Conservation (phyloP, 2,329 filamentous ascomycete species). For the Fusarium clavum region DNA sequence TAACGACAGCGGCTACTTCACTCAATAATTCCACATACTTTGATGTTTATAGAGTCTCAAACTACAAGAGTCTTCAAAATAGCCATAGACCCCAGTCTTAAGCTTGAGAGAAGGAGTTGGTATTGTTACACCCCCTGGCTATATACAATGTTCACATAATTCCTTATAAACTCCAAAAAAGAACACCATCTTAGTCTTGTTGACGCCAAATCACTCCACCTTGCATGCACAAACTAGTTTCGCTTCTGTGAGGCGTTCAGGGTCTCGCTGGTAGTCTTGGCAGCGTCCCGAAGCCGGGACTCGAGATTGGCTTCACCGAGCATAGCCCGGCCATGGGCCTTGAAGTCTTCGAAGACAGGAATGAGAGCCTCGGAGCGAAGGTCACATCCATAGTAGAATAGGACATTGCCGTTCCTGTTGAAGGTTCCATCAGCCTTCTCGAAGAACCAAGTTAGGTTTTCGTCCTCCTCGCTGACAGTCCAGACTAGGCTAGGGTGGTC, state of each 20-base stretch:
- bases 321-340: conserved; percentile 84
- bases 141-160: not conserved
- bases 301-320: conserved; percentile 91
- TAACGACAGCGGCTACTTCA: not conserved
- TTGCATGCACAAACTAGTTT: conserved; percentile 26
- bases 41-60: not conserved
- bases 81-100: not conserved
- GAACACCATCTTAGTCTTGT: not conserved
- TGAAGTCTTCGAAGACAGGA: conserved; percentile 74
- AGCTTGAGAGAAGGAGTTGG: not conserved
- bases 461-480: conserved; percentile 96
- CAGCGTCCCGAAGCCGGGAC: conserved; percentile 82
- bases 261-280: conserved; percentile 72
- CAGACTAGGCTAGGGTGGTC: conserved; percentile 91
- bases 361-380: conserved; percentile 80
- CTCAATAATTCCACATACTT: not conserved
- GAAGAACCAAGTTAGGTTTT: conserved; percentile 98
- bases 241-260: conserved; percentile 49
- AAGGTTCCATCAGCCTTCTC: conserved; percentile 96
- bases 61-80: not conserved
- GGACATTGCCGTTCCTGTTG: conserved; percentile 84
- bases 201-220: conserved; percentile 1
- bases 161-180: not conserved
- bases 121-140: not conserved
- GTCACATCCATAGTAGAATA: conserved; percentile 96